Conservation (phyloP, 768 basidiomycete genomes). For the Trametes punicea region DNA sequence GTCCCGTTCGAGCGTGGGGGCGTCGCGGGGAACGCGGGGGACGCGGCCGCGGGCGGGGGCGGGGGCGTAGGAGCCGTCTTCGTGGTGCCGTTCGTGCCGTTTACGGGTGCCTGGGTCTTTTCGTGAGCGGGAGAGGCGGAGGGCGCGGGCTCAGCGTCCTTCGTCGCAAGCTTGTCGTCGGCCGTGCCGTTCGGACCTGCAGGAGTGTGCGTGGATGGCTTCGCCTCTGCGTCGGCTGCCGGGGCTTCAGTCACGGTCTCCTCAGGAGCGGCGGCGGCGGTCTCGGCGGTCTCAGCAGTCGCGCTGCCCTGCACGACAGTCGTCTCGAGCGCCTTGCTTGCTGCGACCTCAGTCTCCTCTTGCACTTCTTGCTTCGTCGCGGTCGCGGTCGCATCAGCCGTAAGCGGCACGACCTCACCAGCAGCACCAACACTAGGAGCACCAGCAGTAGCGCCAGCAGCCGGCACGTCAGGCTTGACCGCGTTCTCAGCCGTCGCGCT, state of each 20-base stretch:
- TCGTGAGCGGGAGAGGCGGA: no score
- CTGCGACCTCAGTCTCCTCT: background rate
- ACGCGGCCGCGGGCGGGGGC: background rate
- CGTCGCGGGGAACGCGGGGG: background rate
- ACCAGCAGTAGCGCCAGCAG: no score
- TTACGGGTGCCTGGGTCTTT: no score
- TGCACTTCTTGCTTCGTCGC: background rate
- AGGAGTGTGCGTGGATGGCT: constrained; percentile 14
- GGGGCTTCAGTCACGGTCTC: no score
- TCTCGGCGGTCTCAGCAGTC: constrained; percentile 6
- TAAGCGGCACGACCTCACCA: constrained; percentile 11
- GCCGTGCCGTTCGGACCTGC: background rate
- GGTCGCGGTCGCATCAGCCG: constrained; percentile 2
- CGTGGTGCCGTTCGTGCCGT: constrained; percentile 3
- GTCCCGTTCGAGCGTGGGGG: constrained; percentile 8
- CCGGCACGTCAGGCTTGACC: background rate
- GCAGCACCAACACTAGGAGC: no score
- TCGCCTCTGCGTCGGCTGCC: background rate
- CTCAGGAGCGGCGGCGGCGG: constrained; percentile 11
- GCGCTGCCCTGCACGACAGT: constrained; percentile 7
- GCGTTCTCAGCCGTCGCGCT: constrained; percentile 10
- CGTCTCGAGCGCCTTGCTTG: constrained; percentile 3
- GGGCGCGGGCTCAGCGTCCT: constrained; percentile 4
- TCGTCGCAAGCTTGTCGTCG: constrained; percentile 16
- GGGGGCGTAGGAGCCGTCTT: background rate